Evolutionary conservation across 495 filamentous ascomycete genomes (phyloP), one percentile per base, ranked within the genome.

Genomic region (Penicilliopsis zonata): DNA sequence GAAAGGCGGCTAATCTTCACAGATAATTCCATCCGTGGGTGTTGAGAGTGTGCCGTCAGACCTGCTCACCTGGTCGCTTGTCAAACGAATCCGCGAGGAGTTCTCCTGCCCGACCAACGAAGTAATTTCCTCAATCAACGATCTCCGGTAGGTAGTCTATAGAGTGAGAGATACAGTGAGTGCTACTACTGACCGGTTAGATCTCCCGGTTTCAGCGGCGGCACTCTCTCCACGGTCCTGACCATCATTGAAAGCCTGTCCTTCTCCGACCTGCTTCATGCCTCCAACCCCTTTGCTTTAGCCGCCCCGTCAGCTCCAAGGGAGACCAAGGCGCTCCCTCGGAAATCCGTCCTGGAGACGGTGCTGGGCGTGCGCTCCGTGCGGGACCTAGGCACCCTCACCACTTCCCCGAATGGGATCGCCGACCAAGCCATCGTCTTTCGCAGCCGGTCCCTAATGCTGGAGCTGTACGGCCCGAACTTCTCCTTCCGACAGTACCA

Each of bases 41-140:
- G 57, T 95, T 29, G 90, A 98, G 47, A 87, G 82, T 22, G 84
- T 78, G 1, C 84, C 84, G 0, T 66, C 86, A 0, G 90, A 98
- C 54, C 61, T 95, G 13, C 51, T 86, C 21, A 65, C 83, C 19
- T 93, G 71, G 63, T 57, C 71, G 2, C 59, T 94, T 7, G 75
- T 79, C 20, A 67, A 69, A 15, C 52, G 67, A 27, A 67, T 90
- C 31, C 74, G 75, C 7, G 64, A 76, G 25, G 62, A 72, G 18
- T 49, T 81, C 15, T 55, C 59, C 1, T 59, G 63, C 8, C 60
- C 65, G 5, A 78, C 74, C 1, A 50, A 48, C 16, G 71, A 79
- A 30, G 70, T 83, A 9, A 63, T 73, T 27, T 48, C 76, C 12
- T 69, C 69, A 3, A 52, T 86, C 29, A 67, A 82, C 42, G 70